Base-by-base conservation (phyloP, 176 grass and related monocot species). In the Coix lacrymajobi region DNA sequence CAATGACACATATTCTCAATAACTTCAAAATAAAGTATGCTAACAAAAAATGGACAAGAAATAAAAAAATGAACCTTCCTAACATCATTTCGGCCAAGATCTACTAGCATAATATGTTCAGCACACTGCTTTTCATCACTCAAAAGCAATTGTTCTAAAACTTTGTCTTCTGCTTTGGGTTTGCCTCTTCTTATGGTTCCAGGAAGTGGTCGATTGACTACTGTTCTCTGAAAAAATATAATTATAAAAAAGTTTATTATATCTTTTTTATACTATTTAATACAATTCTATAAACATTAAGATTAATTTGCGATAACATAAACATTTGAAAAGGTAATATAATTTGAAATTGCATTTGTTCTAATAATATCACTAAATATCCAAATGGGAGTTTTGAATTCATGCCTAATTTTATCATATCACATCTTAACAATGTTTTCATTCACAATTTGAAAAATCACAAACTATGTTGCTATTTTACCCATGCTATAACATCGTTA, bases 81-180 rank as follows among this genome's bases (percentile, higher is more conserved):
- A 36, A 98, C 90, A 91, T 98, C 95, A 88, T 98, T 98, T 15
- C 92, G 79, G 15, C 95, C 95, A 40, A 98, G 87, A 89, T 98
- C 95, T 66, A 98, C 90, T 24, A 98, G 79, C 92, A 98, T 94
- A 57, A 92, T 98, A 77, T 98, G 95, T 46, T 98, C 95, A 4
- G 95, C 95, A 44, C 95, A 76, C 56, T 98, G 95, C 20, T 98
- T 98, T 85, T 95, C 86, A 45, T 98, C 95, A 77, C 75, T 91
- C 39, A 98, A 72, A 37, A 98, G 84, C 37, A 91, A 78, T 44
- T 98, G 83, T 84, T 98, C 92, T 36, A 85, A 58, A 88, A 89
- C 46, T 48, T 90, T 77, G 73, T 98, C 96, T 65, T 93, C 90
- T 46, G 77, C 78, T 69, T 95, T 94, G 0, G 91, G 78, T 57